Percentiles rank a stretch among this genome's conserved stretches.
These are phyloP conservation scores for Golubevia sp. DNA, from an alignment of 1,284 basidiomycete species.

Conservation along the genomic window DNA sequence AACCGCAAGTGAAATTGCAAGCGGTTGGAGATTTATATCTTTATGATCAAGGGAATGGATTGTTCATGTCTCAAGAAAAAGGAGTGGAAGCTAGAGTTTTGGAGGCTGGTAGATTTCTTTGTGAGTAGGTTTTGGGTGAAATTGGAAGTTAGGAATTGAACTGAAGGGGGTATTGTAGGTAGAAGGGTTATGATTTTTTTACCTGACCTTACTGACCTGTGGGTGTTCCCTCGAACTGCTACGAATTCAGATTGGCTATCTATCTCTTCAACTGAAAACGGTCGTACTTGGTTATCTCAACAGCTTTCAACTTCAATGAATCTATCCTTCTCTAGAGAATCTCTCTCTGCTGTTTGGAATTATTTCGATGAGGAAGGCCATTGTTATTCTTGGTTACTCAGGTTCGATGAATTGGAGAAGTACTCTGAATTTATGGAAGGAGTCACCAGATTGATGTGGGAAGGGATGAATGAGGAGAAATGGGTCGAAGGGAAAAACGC, in stretches of 20 bases:
- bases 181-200: no score
- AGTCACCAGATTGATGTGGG: slow-evolving; percentile 80
- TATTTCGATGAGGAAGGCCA: slow-evolving; percentile 66
- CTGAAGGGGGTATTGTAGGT: no score
- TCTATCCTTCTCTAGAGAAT: slow-evolving; percentile 42
- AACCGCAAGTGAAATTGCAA: not conserved
- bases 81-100: slow-evolving; percentile 73
- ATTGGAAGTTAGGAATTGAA: no score
- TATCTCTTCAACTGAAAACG: slow-evolving; percentile 59
- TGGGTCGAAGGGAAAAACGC: slow-evolving; percentile 72
- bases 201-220: not conserved
- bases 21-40: slow-evolving; percentile 66
- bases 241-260: slow-evolving; percentile 66
- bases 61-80: slow-evolving; percentile 76
- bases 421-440: slow-evolving; percentile 72
- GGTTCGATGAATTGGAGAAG: slow-evolving; percentile 69
- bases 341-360: slow-evolving; percentile 81
- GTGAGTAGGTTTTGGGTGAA: slow-evolving; percentile 38
- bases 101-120: slow-evolving; percentile 66
- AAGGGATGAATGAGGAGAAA: slow-evolving; percentile 74
- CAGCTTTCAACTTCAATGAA: slow-evolving; percentile 68
- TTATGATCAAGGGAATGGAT: slow-evolving; percentile 74
- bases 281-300: slow-evolving; percentile 69
- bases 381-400: slow-evolving; percentile 81
- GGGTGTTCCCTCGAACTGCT: not conserved